These are phyloP conservation scores for Emergomyces pasteurianus DNA, from an alignment of 2,329 filamentous ascomycete species.

Conservation along the genomic window DNA sequence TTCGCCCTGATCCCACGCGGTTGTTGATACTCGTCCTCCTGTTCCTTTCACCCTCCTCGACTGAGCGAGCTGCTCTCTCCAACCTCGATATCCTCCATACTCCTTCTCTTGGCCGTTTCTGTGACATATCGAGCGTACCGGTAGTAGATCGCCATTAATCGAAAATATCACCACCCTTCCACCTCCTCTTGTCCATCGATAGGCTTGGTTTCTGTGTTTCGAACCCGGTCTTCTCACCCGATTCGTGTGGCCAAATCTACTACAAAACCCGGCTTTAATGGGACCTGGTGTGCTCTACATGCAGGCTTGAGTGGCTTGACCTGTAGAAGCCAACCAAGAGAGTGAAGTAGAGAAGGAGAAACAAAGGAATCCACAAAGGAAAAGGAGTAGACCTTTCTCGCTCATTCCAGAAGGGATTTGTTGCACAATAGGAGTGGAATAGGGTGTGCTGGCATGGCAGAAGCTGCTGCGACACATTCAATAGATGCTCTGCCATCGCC, in stretches of 20 bases:
- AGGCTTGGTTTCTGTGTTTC: not conserved
- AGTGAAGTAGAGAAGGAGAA: not conserved
- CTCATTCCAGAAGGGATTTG: not conserved
- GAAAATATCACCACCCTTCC: not conserved
- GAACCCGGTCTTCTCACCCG: not conserved
- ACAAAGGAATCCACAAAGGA: not conserved
- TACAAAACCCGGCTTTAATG: not conserved
- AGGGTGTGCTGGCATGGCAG: slow-evolving; percentile 25
- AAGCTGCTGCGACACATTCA: slow-evolving; percentile 27
- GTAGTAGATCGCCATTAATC: not conserved
- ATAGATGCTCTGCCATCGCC: slow-evolving; percentile 29
- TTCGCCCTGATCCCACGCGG: not conserved
- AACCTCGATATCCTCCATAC: not conserved
- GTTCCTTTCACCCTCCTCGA: not conserved
- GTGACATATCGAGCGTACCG: not conserved
- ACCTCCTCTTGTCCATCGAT: not conserved
- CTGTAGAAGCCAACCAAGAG: not conserved
- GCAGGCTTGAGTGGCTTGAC: not conserved
- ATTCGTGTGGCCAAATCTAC: not conserved
- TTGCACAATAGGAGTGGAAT: slow-evolving; percentile 1
- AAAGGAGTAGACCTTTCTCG: slow-evolving; percentile 1
- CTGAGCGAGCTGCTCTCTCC: not conserved
- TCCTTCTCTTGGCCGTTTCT: not conserved
- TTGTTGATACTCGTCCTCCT: not conserved
- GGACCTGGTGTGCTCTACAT: not conserved